These are phyloP conservation scores for Neopestalotiopsis clavispora DNA, from an alignment of 2,329 filamentous ascomycete species.

Conservation along the genomic window DNA sequence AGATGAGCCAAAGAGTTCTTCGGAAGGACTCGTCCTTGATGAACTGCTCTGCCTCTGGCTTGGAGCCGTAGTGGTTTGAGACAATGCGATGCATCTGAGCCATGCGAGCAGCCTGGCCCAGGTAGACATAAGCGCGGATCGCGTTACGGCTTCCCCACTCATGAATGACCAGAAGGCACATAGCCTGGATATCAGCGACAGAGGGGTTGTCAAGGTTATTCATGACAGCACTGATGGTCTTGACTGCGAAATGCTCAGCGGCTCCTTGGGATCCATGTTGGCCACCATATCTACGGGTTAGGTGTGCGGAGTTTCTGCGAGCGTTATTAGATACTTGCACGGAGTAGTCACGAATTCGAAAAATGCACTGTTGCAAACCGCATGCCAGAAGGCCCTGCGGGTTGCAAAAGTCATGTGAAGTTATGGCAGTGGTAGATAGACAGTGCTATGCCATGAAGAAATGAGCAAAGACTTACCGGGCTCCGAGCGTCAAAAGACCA, in stretches of 20 bases:
- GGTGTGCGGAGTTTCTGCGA: constrained; percentile 56
- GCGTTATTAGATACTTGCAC: background rate
- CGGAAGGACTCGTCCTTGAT: constrained; percentile 66
- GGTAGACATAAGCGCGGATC: constrained; percentile 66
- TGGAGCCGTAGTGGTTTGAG: constrained; percentile 58
- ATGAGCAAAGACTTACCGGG: constrained; percentile 51
- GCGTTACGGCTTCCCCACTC: constrained; percentile 68
- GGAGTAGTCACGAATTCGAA: background rate
- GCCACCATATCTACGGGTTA: constrained; percentile 64
- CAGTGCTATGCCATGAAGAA: constrained; percentile 16
- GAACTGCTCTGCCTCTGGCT: constrained; percentile 61
- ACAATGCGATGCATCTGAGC: constrained; percentile 68
- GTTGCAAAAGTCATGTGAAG: background rate
- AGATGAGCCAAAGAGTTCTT: constrained; percentile 66
- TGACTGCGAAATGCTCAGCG: constrained; percentile 63
- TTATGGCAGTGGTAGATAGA: background rate
- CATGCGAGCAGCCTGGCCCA: constrained; percentile 68
- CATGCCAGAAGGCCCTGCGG: no score
- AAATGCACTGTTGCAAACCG: background rate
- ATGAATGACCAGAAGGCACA: constrained; percentile 65
- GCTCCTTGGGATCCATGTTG: constrained; percentile 55
- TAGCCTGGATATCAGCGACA: constrained; percentile 64
- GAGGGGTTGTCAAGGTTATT: constrained; percentile 63
- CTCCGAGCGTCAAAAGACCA: constrained; percentile 61
- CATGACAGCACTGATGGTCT: constrained; percentile 62